These are phyloP conservation scores for Claviceps capensis DNA, from an alignment of 2,329 filamentous ascomycete species.

Conservation along the genomic window DNA sequence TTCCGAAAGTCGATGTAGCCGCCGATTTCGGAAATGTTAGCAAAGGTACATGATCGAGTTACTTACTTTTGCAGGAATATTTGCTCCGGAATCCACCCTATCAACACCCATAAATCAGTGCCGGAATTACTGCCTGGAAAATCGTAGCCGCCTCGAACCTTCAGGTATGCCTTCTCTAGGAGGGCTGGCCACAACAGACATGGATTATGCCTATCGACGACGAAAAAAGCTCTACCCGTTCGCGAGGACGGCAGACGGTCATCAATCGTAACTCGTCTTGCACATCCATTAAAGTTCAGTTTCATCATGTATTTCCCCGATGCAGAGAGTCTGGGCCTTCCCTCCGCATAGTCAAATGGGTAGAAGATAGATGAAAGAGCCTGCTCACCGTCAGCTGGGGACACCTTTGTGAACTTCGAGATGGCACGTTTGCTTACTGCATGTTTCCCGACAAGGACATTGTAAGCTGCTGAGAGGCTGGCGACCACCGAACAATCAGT, in stretches of 20 bases:
- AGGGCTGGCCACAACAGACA: slow-evolving; percentile 82
- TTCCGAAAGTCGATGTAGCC: neutral
- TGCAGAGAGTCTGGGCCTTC: slow-evolving; percentile 48
- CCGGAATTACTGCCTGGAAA: slow-evolving; percentile 96
- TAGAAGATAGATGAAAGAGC: slow-evolving; percentile 60
- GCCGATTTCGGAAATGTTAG: neutral
- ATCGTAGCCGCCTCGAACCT: slow-evolving; percentile 89
- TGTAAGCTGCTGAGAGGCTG: slow-evolving; percentile 73
- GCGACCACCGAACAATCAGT: slow-evolving; percentile 97
- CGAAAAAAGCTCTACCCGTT: slow-evolving; percentile 64
- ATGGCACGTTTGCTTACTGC: slow-evolving; percentile 35
- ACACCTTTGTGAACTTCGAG: neutral
- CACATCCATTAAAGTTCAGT: slow-evolving; percentile 94
- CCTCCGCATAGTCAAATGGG: slow-evolving; percentile 51
- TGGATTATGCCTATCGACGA: slow-evolving; percentile 73
- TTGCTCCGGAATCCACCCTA: slow-evolving; percentile 95
- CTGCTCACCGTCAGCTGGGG: slow-evolving; percentile 22
- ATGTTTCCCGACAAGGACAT: slow-evolving; percentile 52
- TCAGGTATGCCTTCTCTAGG: slow-evolving; percentile 91
- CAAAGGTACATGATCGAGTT: neutral
- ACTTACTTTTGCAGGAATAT: slow-evolving; percentile 68
- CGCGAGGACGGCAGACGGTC: slow-evolving; percentile 72
- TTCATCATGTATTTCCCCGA: slow-evolving; percentile 85
- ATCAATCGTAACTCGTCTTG: slow-evolving; percentile 75
- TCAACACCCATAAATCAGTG: slow-evolving; percentile 84